These are phyloP conservation scores for Scenedesmus sp. DNA, from an alignment of 163 green algal species.

Conservation along the genomic window DNA sequence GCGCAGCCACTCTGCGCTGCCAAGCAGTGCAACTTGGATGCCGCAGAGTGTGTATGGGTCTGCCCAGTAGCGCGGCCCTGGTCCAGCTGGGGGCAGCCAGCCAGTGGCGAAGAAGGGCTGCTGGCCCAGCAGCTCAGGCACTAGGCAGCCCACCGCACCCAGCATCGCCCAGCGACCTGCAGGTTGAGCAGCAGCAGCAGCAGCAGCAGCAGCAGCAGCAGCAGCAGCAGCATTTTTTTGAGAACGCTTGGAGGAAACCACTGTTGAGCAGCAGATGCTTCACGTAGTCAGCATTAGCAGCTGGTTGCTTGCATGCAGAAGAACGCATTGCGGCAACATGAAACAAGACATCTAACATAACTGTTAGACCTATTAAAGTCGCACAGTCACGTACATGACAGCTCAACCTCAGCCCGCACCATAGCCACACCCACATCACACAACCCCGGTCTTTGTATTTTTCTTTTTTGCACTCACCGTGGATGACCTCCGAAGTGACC, in stretches of 20 bases:
- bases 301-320: no score
- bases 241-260: no score
- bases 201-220: background rate
- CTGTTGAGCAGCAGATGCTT: no score
- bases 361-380: no score
- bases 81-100: conserved; percentile 85
- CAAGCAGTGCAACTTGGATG: conserved; percentile 87
- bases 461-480: conserved; percentile 50
- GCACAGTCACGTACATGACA: background rate
- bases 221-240: background rate
- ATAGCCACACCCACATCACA: background rate
- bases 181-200: background rate
- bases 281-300: no score
- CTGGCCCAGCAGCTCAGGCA: conserved; percentile 87
- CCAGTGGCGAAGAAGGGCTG: conserved; percentile 89
- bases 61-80: conserved; percentile 75
- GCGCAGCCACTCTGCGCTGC: conserved; percentile 90
- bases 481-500: conserved; percentile 78
- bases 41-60: conserved; percentile 89
- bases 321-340: no score
- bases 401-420: background rate
- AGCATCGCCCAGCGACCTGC: conserved; percentile 86
- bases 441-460: no score
- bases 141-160: conserved; percentile 78
- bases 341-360: no score